Evolutionary conservation across 208 protist genomes (phyloP).

Genomic region (Phytomonas francai): DNA sequence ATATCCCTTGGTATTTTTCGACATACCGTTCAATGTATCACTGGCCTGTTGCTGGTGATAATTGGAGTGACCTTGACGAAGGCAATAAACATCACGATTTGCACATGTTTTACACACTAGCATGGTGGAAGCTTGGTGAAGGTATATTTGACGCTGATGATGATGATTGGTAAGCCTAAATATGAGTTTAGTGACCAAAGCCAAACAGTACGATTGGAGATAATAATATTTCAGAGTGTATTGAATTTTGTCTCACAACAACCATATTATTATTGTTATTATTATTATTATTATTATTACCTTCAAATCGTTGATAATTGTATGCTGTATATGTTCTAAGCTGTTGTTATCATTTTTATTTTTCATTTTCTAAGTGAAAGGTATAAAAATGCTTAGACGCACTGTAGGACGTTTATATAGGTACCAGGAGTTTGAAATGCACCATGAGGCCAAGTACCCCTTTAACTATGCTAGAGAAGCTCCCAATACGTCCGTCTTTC

Average conservation of each 20-base stretch:
- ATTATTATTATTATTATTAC: conserved; percentile 12
- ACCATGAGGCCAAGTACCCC: conserved; percentile 72
- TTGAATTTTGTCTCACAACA: not conserved
- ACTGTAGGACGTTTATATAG: conserved; percentile 39
- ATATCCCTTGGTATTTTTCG: conserved; percentile 90
- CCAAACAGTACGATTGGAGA: not conserved
- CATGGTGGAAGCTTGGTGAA: conserved; percentile 87
- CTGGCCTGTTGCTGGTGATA: conserved; percentile 80
- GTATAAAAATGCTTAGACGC: conserved; percentile 49
- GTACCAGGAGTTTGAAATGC: conserved; percentile 88
- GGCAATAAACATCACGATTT: conserved; percentile 81
- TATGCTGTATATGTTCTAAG: conserved; percentile 5
- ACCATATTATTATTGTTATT: conserved; percentile 12
- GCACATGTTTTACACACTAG: conserved; percentile 88
- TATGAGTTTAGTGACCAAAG: not conserved
- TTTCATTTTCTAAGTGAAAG: conserved; percentile 6
- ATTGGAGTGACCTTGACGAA: conserved; percentile 84
- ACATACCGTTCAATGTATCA: conserved; percentile 88
- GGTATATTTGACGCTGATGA: conserved; percentile 84
- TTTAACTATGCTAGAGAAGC: conserved; percentile 83
- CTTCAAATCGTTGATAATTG: not conserved
- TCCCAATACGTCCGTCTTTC: conserved; percentile 82
- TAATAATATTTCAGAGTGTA: not conserved
- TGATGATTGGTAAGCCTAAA: conserved; percentile 33
- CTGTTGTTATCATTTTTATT: conserved; percentile 8